Conservation (phyloP, 192 early-diverging fungal genomes). For the Mortierella alpina region DNA sequence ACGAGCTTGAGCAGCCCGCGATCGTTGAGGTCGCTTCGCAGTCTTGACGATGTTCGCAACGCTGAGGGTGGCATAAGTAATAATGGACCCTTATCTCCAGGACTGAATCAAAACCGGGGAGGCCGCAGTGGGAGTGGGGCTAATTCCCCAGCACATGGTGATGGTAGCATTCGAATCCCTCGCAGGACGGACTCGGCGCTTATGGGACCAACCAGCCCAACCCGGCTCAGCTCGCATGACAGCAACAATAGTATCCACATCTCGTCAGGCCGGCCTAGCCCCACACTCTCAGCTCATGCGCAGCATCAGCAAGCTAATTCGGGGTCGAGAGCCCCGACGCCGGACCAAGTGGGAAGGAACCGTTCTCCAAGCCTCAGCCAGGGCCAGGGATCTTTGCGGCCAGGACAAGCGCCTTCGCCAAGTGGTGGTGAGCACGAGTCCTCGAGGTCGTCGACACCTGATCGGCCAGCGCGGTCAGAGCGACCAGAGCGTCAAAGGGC, state of each 20-base stretch:
- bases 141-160: not conserved
- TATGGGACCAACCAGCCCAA: conserved; percentile 30
- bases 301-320: conserved; percentile 12
- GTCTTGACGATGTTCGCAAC: conserved; percentile 15
- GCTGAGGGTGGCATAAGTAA: not conserved
- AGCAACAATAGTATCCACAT: not conserved
- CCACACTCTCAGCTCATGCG: not conserved
- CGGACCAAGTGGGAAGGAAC: conserved; percentile 38
- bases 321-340: conserved; percentile 25
- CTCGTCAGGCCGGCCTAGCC: conserved; percentile 15
- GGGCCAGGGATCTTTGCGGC: conserved; percentile 5
- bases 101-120: not conserved
- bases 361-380: conserved; percentile 41
- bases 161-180: conserved; percentile 24
- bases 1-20: conserved; percentile 23
- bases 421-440: conserved; percentile 1
- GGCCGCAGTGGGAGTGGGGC: not conserved
- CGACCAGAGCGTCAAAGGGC: conserved; percentile 33
- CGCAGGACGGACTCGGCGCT: conserved; percentile 29
- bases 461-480: conserved; percentile 38
- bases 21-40: conserved; percentile 26
- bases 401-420: conserved; percentile 35
- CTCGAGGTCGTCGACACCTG: conserved; percentile 33
- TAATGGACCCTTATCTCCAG: conserved; percentile 20
- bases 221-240: not conserved